These are phyloP conservation scores for Thielaviopsis musarum DNA, from an alignment of 2,329 filamentous ascomycete genomes.

Conservation along the genomic window DNA sequence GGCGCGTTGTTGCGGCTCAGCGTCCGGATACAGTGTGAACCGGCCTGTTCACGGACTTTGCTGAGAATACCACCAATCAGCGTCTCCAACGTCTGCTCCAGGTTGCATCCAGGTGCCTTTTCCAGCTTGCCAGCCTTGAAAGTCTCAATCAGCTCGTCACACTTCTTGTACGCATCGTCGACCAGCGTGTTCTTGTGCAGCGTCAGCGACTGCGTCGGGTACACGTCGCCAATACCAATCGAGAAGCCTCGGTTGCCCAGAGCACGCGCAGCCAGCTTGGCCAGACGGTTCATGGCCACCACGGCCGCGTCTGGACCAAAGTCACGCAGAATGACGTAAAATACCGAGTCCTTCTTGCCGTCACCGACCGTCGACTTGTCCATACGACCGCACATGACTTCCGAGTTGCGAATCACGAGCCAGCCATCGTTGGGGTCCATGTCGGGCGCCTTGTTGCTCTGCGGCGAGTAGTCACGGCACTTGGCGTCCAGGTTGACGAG, in stretches of 20 bases:
- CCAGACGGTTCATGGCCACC: slow-evolving; percentile 81
- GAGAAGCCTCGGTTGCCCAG: slow-evolving; percentile 88
- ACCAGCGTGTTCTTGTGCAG: slow-evolving; percentile 62
- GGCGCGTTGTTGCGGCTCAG: slow-evolving; percentile 85
- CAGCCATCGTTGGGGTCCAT: slow-evolving; percentile 80
- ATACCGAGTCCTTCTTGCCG: slow-evolving; percentile 94
- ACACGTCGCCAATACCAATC: slow-evolving; percentile 90
- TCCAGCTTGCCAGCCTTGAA: slow-evolving; percentile 69
- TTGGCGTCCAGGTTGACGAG: slow-evolving; percentile 86
- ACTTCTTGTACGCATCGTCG: slow-evolving; percentile 59
- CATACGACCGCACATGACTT: slow-evolving; percentile 95
- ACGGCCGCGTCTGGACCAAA: slow-evolving; percentile 82
- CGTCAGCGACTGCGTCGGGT: slow-evolving; percentile 56
- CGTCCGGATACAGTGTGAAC: slow-evolving; percentile 76
- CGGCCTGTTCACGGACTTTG: slow-evolving; percentile 79
- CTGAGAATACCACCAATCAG: slow-evolving; percentile 80
- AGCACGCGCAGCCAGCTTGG: slow-evolving; percentile 76
- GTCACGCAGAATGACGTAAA: slow-evolving; percentile 91
- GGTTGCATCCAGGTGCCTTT: slow-evolving; percentile 75
- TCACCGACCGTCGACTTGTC: slow-evolving; percentile 95
- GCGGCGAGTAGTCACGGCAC: slow-evolving; percentile 62
- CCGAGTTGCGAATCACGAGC: slow-evolving; percentile 86
- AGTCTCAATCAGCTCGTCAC: slow-evolving; percentile 64
- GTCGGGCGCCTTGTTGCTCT: slow-evolving; percentile 40
- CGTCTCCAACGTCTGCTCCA: slow-evolving; percentile 85